phyloP scores from a whole-genome alignment of 2,329 filamentous ascomycete genomes.

The Cadophora malorum region DNA sequence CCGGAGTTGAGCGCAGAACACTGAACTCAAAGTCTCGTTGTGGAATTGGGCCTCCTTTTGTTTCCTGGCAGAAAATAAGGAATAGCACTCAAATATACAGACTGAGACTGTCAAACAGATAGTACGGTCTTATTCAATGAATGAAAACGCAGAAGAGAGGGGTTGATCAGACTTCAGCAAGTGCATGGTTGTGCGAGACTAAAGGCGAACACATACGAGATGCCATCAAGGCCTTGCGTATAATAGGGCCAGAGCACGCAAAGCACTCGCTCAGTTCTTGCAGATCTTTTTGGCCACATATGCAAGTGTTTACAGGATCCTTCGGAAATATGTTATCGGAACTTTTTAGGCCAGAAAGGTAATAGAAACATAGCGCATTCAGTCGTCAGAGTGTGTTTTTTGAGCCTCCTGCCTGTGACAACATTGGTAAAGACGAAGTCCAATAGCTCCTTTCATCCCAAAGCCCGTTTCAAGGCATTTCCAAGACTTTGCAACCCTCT shows the following conservation, averaged over 20 bases:
- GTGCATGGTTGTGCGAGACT: too few species aligned
- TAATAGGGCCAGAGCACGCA: too few species aligned
- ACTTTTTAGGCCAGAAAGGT: background rate
- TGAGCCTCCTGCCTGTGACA: background rate
- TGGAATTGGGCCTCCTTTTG: background rate
- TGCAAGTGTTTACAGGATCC: background rate
- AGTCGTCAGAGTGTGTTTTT: background rate
- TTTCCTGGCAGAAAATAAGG: too few species aligned
- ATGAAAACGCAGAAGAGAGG: too few species aligned
- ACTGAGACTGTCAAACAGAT: too few species aligned
- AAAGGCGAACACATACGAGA: too few species aligned
- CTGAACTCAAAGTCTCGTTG: background rate
- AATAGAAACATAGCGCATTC: background rate
- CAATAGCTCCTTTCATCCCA: background rate
- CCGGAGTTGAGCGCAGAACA: background rate
- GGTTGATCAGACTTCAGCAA: too few species aligned
- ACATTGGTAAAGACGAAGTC: background rate
- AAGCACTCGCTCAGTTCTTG: background rate
- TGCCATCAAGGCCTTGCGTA: too few species aligned
- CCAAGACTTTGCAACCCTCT: too few species aligned
- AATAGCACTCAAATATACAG: too few species aligned
- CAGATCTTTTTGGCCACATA: background rate
- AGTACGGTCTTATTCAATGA: too few species aligned
- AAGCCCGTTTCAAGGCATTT: too few species aligned
- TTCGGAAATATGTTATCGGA: background rate